phyloP scores from a whole-genome alignment of 1,284 basidiomycete genomes.

The Lentinus polychrous region DNA sequence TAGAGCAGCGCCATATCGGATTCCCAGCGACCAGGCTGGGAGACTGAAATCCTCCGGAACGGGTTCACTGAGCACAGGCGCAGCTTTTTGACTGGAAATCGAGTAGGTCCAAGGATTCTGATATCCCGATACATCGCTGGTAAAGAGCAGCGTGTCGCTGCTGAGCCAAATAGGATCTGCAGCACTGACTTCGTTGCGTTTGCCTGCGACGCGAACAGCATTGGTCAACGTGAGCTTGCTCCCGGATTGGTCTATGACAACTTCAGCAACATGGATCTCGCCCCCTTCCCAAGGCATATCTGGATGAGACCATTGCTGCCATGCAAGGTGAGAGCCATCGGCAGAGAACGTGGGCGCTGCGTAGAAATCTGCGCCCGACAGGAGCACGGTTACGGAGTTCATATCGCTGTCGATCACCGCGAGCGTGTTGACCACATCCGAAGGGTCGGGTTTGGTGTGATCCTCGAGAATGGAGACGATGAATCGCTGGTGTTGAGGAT shows the following conservation, averaged over 20 bases:
- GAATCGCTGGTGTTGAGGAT: constrained; percentile 38
- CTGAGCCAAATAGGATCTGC: constrained; percentile 56
- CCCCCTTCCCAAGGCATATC: constrained; percentile 81
- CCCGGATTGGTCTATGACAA: constrained; percentile 16
- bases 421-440: constrained; percentile 50
- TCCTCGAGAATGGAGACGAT: constrained; percentile 60
- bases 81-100: constrained; percentile 26
- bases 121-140: constrained; percentile 62
- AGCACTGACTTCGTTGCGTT: constrained; percentile 39
- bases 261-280: constrained; percentile 48
- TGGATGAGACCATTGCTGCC: constrained; percentile 71
- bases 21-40: constrained; percentile 52
- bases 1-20: constrained; percentile 35
- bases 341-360: constrained; percentile 57
- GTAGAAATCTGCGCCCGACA: constrained; percentile 65
- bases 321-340: constrained; percentile 58
- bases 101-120: constrained; percentile 61
- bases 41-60: constrained; percentile 50
- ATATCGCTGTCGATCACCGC: constrained; percentile 43
- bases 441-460: constrained; percentile 53
- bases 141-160: constrained; percentile 55
- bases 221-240: constrained; percentile 26
- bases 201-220: constrained; percentile 39
- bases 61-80: constrained; percentile 38
- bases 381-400: constrained; percentile 35